Evolutionary conservation across 1,139 yeast species (phyloP).

Genomic region (Suhomyces bolitotheri): DNA sequence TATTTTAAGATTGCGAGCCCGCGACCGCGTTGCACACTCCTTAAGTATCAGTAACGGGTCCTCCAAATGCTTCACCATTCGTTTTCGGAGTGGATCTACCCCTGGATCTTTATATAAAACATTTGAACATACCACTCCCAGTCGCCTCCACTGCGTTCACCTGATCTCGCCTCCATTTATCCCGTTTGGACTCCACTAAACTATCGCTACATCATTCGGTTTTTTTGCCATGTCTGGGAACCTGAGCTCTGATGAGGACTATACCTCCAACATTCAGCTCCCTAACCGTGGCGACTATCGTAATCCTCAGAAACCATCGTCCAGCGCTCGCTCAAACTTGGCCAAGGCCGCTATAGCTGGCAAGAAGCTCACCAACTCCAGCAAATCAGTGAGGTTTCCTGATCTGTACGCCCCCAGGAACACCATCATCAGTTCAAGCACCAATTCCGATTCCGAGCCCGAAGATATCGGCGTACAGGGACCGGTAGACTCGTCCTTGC

Average conservation of each 20-base stretch:
- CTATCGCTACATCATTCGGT: too few relatives aligned
- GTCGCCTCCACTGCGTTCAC: too few relatives aligned
- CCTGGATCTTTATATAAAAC: too few relatives aligned
- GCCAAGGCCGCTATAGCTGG: constrained; percentile 38
- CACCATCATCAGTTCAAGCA: constrained; percentile 26
- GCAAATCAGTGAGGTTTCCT: constrained; percentile 30
- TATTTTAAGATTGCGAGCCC: too few relatives aligned
- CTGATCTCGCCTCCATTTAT: too few relatives aligned
- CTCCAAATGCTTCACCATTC: too few relatives aligned
- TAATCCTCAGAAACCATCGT: constrained; percentile 20
- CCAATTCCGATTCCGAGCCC: constrained; percentile 23
- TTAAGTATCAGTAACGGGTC: too few relatives aligned
- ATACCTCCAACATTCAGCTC: constrained; percentile 27
- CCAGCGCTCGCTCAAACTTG: constrained; percentile 23
- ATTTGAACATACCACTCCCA: too few relatives aligned
- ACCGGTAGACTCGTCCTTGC: constrained; percentile 16
- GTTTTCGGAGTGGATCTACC: too few relatives aligned
- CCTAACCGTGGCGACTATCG: constrained; percentile 24
- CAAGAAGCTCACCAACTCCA: constrained; percentile 18
- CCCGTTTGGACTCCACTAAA: too few relatives aligned
- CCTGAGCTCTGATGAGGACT: constrained; percentile 12
- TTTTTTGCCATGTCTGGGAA: constrained; percentile 5
- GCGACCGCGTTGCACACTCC: too few relatives aligned
- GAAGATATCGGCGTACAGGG: constrained; percentile 13
- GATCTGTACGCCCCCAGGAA: constrained; percentile 29